Conservation (phyloP, 2,329 filamentous ascomycete genomes). For the Clonostachys byssicola region DNA sequence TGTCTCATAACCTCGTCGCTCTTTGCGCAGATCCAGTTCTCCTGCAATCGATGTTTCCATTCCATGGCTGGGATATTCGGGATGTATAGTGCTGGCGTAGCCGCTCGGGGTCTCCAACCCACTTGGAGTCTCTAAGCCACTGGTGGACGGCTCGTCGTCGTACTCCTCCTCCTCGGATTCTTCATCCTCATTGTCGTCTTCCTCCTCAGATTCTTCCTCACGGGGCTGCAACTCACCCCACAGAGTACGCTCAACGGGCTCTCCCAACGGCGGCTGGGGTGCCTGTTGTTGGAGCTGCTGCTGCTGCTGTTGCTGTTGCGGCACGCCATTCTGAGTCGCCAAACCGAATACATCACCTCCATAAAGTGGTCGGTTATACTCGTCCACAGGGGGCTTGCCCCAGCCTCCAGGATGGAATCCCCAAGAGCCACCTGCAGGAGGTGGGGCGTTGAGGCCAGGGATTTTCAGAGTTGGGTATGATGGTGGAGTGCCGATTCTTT, state of each 20-base stretch:
- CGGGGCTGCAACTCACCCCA: slow-evolving; percentile 90
- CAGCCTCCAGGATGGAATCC: slow-evolving; percentile 94
- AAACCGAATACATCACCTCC: slow-evolving; percentile 94
- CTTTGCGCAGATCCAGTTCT: slow-evolving; percentile 88
- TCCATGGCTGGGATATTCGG: slow-evolving; percentile 69
- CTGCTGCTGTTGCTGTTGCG: slow-evolving; percentile 21
- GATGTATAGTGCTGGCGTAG: slow-evolving; percentile 73
- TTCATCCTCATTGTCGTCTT: slow-evolving; percentile 71
- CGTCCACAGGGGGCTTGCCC: slow-evolving; percentile 92
- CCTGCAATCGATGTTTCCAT: slow-evolving; percentile 71
- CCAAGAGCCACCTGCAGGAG: slow-evolving; percentile 85
- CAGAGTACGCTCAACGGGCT: slow-evolving; percentile 78
- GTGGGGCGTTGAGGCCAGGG: slow-evolving; percentile 88
- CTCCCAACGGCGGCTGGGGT: slow-evolving; percentile 48
- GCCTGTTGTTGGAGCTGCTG: slow-evolving; percentile 31
- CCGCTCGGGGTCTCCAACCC: slow-evolving; percentile 80
- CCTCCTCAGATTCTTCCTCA: slow-evolving; percentile 71
- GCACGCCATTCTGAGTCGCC: slow-evolving; percentile 34
- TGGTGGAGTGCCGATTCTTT: slow-evolving; percentile 87
- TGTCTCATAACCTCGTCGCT: slow-evolving; percentile 77
- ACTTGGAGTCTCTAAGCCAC: slow-evolving; percentile 68
- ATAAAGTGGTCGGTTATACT: slow-evolving; percentile 85
- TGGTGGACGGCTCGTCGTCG: slow-evolving; percentile 48
- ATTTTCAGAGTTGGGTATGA: slow-evolving; percentile 96
- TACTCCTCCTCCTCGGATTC: slow-evolving; percentile 59